These are phyloP conservation scores for Diplocarpon mali DNA, from an alignment of 2,329 filamentous ascomycete species.

Conservation along the genomic window DNA sequence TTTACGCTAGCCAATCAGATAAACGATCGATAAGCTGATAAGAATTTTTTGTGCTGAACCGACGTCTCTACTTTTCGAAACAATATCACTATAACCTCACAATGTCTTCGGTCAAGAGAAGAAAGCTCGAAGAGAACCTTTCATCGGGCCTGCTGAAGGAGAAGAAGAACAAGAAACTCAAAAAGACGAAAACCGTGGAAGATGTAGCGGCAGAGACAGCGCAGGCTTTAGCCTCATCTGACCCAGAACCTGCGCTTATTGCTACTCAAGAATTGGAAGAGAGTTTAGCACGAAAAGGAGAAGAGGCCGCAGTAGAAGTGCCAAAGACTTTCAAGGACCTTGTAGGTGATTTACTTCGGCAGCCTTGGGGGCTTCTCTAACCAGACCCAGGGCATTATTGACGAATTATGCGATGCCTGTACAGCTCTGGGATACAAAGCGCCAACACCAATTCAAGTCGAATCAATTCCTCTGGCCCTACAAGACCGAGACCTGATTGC, in stretches of 20 bases:
- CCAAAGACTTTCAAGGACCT: conserved; percentile 40
- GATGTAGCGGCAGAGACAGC: conserved; percentile 6
- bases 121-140: conserved; percentile 21
- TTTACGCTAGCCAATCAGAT: conserved; percentile 23
- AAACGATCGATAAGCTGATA: conserved; percentile 26
- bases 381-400: conserved; percentile 57
- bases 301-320: conserved; percentile 12
- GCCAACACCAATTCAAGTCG: conserved; percentile 79
- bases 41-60: conserved; percentile 13
- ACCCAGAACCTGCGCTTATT: conserved; percentile 13
- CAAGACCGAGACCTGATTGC: conserved; percentile 81
- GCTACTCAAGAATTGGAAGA: conserved; percentile 16
- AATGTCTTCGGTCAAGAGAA: conserved; percentile 27
- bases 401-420: conserved; percentile 83
- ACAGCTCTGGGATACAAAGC: conserved; percentile 68
- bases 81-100: conserved; percentile 4
- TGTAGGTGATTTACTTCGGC: conserved; percentile 17
- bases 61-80: background rate
- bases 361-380: conserved; percentile 3
- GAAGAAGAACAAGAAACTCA: conserved; percentile 13
- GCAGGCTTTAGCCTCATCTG: conserved; percentile 8
- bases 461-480: conserved; percentile 74
- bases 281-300: conserved; percentile 12
- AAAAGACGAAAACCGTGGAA: conserved; percentile 1
- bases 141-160: conserved; percentile 14